Evolutionary conservation across 768 basidiomycete genomes (phyloP).

Genomic region (Boletus reticuloceps): DNA sequence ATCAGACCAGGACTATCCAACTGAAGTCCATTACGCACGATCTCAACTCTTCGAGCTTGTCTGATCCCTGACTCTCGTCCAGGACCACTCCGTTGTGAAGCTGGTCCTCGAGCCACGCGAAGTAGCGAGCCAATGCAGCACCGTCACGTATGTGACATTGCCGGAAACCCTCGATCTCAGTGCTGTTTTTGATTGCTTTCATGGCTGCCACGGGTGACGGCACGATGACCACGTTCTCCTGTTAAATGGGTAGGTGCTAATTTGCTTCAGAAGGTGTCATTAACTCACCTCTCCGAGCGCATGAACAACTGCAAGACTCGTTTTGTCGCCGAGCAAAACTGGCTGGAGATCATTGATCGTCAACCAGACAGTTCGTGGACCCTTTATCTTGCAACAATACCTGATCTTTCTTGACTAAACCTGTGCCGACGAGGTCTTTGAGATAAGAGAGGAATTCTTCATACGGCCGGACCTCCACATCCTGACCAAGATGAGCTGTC

Average conservation of each 20-base stretch:
- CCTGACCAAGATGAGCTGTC: slow-evolving; percentile 47
- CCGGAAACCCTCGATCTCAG: slow-evolving; percentile 88
- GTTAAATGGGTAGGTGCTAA: slow-evolving; percentile 4
- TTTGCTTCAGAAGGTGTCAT: neutral
- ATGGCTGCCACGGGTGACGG: slow-evolving; percentile 76
- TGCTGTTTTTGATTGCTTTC: slow-evolving; percentile 77
- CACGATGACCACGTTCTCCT: slow-evolving; percentile 58
- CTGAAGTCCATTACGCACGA: slow-evolving; percentile 50
- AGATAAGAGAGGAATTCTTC: slow-evolving; percentile 64
- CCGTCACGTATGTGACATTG: slow-evolving; percentile 89
- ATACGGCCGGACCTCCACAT: slow-evolving; percentile 71
- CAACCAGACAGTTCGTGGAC: neutral
- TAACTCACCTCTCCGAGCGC: slow-evolving; percentile 64
- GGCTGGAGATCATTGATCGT: slow-evolving; percentile 41
- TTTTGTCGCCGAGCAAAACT: slow-evolving; percentile 72
- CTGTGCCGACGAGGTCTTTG: slow-evolving; percentile 41
- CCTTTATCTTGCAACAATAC: slow-evolving; percentile 14
- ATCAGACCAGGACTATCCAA: neutral
- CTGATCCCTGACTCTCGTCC: slow-evolving; percentile 79
- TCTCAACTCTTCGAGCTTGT: slow-evolving; percentile 75
- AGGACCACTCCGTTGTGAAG: slow-evolving; percentile 58
- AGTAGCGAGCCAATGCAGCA: slow-evolving; percentile 82
- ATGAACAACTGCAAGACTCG: slow-evolving; percentile 78
- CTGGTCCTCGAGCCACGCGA: slow-evolving; percentile 91
- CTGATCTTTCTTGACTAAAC: slow-evolving; percentile 34